These are phyloP conservation scores for Tarenaya hassleriana DNA, from an alignment of 345 rosid genomes.

Conservation along the genomic window DNA sequence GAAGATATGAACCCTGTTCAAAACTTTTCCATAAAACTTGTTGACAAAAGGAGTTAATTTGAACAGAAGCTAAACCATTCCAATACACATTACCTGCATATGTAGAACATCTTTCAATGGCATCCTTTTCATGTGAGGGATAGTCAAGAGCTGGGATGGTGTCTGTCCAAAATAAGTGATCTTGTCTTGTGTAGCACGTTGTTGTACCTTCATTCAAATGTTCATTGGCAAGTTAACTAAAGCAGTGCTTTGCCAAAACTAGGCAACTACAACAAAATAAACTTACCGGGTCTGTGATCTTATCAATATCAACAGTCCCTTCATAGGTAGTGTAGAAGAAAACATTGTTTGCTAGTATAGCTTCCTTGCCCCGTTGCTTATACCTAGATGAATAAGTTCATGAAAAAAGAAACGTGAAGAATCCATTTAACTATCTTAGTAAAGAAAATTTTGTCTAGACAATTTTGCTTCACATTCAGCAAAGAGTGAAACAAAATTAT, in stretches of 20 bases:
- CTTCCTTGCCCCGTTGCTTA: conserved; percentile 99
- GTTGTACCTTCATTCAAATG: conserved; percentile 62
- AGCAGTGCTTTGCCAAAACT: conserved; percentile 11
- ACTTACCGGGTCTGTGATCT: conserved; percentile 83
- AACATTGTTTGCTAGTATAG: conserved; percentile 85
- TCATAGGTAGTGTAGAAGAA: conserved; percentile 97
- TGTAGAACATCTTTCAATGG: conserved; percentile 78
- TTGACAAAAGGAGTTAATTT: not conserved
- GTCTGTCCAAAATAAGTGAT: conserved; percentile 99
- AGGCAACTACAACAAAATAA: conserved; percentile 13
- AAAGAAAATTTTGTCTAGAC: conserved; percentile 1
- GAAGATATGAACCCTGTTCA: too few relatives aligned
- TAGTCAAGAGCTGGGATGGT: conserved; percentile 87
- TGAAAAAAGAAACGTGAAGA: conserved; percentile 1
- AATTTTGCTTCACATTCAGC: conserved; percentile 14
- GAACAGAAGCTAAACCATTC: not conserved
- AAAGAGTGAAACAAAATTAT: conserved; percentile 10
- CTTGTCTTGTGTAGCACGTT: conserved; percentile 92
- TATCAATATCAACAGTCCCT: conserved; percentile 89
- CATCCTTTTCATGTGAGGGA: conserved; percentile 80
- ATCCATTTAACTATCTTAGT: not conserved
- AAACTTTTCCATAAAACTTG: too few relatives aligned
- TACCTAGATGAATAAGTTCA: conserved; percentile 44
- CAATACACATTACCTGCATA: conserved; percentile 62
- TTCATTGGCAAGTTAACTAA: conserved; percentile 17